These are phyloP conservation scores for Penicillium psychrosexuale DNA, from an alignment of 2,329 filamentous ascomycete species.

Conservation along the genomic window DNA sequence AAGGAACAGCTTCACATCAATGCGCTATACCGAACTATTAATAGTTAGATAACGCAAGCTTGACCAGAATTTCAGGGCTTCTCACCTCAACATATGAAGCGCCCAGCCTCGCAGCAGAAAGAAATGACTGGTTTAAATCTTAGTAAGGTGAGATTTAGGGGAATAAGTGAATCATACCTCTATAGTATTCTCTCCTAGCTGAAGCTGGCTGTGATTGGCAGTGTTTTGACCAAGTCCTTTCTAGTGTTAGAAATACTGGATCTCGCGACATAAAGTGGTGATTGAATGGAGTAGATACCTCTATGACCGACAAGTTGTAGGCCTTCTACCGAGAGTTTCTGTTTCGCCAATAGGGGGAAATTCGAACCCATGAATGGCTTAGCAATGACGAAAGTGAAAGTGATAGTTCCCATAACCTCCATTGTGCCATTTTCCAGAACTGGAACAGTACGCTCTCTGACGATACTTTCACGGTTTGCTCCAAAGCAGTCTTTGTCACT, in stretches of 20 bases:
- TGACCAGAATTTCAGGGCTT: not conserved
- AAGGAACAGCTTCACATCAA: not conserved
- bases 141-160: not conserved
- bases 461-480: conserved; percentile 30
- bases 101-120: conserved; percentile 34
- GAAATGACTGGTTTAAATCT: conserved; percentile 29
- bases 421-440: conserved; percentile 32
- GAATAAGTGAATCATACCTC: conserved; percentile 17
- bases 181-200: conserved; percentile 41
- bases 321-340: not conserved
- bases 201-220: conserved; percentile 28
- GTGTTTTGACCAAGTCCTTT: conserved; percentile 30
- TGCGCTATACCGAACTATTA: conserved; percentile 6
- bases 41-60: not conserved
- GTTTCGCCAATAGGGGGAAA: not conserved
- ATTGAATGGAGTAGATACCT: conserved; percentile 19
- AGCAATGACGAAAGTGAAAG: conserved; percentile 35
- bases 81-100: conserved; percentile 37
- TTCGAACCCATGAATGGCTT: not conserved
- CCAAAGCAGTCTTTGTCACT: conserved; percentile 25
- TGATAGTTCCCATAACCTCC: conserved; percentile 31
- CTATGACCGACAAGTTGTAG: conserved; percentile 34
- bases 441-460: conserved; percentile 33
- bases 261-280: too few relatives aligned
- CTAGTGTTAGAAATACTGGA: not conserved